These are phyloP conservation scores for Stentor coeruleus DNA, from an alignment of 73 alveolate genomes.

Conservation along the genomic window DNA sequence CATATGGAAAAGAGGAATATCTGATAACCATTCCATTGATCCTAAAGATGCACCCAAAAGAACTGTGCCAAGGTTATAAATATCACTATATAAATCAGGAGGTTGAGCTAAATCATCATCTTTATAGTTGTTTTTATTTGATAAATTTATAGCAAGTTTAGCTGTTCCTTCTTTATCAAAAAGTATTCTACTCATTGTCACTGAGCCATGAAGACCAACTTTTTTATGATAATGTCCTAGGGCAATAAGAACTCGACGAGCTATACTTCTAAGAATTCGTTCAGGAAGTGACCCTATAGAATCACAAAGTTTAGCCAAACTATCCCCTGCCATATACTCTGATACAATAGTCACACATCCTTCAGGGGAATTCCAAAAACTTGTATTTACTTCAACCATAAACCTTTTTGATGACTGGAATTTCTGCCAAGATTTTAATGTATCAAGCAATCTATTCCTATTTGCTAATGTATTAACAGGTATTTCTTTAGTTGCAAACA, in stretches of 20 bases:
- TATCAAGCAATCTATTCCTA: conserved; percentile 38
- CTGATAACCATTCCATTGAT: too few species aligned
- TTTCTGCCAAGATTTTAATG: conserved; percentile 46
- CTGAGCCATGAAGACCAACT: too few species aligned
- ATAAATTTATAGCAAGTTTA: too few species aligned
- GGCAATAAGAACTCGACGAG: not conserved
- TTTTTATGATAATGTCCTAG: too few species aligned
- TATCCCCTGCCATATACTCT: conserved; percentile 39
- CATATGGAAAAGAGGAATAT: too few species aligned
- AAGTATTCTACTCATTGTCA: too few species aligned
- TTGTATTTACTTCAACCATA: conserved; percentile 30
- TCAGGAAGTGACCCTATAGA: not conserved
- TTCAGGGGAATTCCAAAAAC: conserved; percentile 56
- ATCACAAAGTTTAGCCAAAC: not conserved
- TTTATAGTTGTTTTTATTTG: too few species aligned
- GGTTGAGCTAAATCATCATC: too few species aligned
- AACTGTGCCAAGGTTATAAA: too few species aligned
- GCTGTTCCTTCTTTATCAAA: too few species aligned
- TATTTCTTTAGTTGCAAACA: conserved; percentile 40
- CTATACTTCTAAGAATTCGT: not conserved
- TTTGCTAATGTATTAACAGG: conserved; percentile 39
- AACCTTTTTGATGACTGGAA: conserved; percentile 17
- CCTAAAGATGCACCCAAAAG: too few species aligned
- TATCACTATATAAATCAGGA: too few species aligned
- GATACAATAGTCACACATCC: conserved; percentile 48